Base-by-base conservation (phyloP, 257 asterid species). In the Plantago ovata region DNA sequence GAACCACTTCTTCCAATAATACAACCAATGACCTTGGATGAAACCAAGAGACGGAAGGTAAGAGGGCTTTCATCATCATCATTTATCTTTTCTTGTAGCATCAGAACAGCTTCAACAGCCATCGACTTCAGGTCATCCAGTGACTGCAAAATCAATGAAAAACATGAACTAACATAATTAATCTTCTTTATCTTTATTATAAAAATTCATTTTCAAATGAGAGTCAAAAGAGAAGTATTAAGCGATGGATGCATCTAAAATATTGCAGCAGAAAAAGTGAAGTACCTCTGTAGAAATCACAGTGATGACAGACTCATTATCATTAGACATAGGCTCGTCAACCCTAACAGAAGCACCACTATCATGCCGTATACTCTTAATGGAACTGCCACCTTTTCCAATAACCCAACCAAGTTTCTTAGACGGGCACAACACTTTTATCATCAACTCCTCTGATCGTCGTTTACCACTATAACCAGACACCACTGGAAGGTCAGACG, bases 1-100 rank as follows among this genome's bases (percentile, higher is more conserved):
- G 95, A 83, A 54, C 98, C 98, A 64, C 86, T 78, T 75, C 75
- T 88, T 42, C 98, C 98, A 66, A 92, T 92, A 61, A 92, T 77
- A 58, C 94, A 88, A 23, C 98, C 98, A 61, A 92, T 88, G 58
- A 88, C 89, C 72, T 69, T 88, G 9, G 95, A 88, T 12, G 94
- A 93, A 70, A 92, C 79, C 68, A 88, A 89, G 59, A 92, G 91
- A 62, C 93, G 84, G 67, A 92, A 59, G 39, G 81, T 81, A 13
- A 77, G 89, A 48, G 65, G 60, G 55, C 84, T 87, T 20, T 70
- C 86, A 65, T 85, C 95, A 57, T 92, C 96, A 59, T 81, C 89
- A 22, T 84, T 83, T 63, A 92, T 85, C 80, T 92, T 92, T 56
- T 78, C 87, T 77, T 88, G 96, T 69, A 92, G 79, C 85, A 92